A percentile compares a stretch with the other conserved stretches of the same genome.
These are phyloP conservation scores for Vigna mungo DNA, from an alignment of 306 rosid species.

Conservation along the genomic window DNA sequence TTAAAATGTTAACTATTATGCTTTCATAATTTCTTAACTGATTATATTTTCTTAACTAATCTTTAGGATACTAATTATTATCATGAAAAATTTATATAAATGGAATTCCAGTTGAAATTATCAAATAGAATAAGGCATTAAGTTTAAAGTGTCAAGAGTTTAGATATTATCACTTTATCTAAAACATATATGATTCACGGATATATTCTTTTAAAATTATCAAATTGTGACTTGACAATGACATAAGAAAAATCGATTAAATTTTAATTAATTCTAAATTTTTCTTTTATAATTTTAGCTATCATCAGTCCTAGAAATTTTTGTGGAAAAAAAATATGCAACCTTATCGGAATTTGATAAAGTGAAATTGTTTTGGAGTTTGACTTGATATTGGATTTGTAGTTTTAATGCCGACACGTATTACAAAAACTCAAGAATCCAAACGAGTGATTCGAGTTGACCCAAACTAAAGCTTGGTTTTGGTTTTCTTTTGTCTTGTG, in stretches of 20 bases:
- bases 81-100: not conserved
- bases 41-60: not conserved
- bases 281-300: not conserved
- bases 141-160: not conserved
- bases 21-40: too few relatives aligned
- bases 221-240: not conserved
- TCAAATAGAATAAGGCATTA: not conserved
- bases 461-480: not conserved
- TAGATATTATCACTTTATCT: not conserved
- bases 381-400: not conserved
- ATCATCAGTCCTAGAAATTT: not conserved
- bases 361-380: not conserved
- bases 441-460: slow-evolving; percentile 16
- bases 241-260: not conserved
- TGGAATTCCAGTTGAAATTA: not conserved
- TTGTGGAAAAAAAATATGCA: not conserved
- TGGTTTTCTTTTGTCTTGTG: not conserved
- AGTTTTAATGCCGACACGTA: slow-evolving; percentile 19
- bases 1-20: not conserved
- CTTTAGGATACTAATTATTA: not conserved
- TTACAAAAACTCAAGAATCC: not conserved
- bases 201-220: too few relatives aligned
- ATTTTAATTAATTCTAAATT: not conserved
- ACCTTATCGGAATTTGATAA: not conserved
- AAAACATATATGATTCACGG: too few relatives aligned